Percentiles rank a stretch among this genome's conserved stretches.
phyloP scores from a whole-genome alignment of 2,329 filamentous ascomycete species.

The Epichloe glyceriae region DNA sequence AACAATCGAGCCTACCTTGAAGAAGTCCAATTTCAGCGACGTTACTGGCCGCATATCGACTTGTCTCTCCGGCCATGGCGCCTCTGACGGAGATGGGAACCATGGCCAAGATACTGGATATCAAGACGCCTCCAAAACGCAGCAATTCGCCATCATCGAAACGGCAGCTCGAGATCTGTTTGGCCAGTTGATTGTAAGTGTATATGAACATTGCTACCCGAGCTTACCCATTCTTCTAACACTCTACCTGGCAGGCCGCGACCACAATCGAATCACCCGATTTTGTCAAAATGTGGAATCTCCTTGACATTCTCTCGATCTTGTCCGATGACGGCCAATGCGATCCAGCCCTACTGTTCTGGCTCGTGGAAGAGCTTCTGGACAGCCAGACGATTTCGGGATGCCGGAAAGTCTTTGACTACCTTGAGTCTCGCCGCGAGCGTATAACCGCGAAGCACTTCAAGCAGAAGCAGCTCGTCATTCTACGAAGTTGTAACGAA shows the following conservation, averaged over 20 bases:
- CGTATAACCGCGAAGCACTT: conserved; percentile 71
- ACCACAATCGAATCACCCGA: conserved; percentile 63
- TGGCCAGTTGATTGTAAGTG: conserved; percentile 60
- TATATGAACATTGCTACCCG: not conserved
- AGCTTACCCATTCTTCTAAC: not conserved
- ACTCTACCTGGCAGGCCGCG: conserved; percentile 41
- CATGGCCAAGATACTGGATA: conserved; percentile 17
- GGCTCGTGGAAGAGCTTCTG: conserved; percentile 85
- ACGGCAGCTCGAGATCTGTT: conserved; percentile 73
- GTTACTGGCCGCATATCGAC: conserved; percentile 31
- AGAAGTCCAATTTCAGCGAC: conserved; percentile 50
- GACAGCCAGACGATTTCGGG: conserved; percentile 92
- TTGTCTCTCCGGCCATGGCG: conserved; percentile 16
- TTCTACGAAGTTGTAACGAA: conserved; percentile 91
- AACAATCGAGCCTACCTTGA: conserved; percentile 61
- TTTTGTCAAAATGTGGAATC: conserved; percentile 82
- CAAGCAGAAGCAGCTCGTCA: conserved; percentile 73
- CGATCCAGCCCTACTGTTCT: conserved; percentile 73
- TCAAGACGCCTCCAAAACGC: conserved; percentile 26
- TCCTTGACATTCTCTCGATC: conserved; percentile 82
- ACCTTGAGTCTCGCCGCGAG: conserved; percentile 84
- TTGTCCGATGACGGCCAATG: conserved; percentile 69
- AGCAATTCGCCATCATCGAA: conserved; percentile 63
- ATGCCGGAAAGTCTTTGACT: conserved; percentile 86
- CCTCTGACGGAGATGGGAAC: conserved; percentile 15